Evolutionary conservation across 441 rosid species (phyloP).

Genomic region (Isatis lusitanica): DNA sequence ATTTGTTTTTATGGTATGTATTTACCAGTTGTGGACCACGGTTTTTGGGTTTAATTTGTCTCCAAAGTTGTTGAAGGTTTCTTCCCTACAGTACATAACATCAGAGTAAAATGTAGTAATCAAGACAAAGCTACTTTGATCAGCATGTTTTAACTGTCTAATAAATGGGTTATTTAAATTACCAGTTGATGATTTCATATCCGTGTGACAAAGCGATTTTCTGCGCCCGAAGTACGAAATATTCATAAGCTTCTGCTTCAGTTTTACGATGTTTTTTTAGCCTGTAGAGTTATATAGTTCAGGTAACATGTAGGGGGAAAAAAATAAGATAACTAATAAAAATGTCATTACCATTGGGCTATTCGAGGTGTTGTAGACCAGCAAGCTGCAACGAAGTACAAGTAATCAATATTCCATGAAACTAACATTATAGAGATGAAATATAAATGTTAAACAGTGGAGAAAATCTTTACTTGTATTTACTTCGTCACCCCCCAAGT

Average conservation of each 20-base stretch:
- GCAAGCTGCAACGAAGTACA: conserved; percentile 54
- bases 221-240: conserved; percentile 68
- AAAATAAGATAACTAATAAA: neutral
- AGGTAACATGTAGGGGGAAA: neutral
- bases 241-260: conserved; percentile 60
- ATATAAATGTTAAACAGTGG: neutral
- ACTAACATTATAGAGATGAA: neutral
- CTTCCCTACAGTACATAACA: conserved; percentile 54
- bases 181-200: conserved; percentile 71
- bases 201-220: conserved; percentile 63
- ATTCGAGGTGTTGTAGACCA: conserved; percentile 58
- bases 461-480: conserved; percentile 48
- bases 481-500: conserved; percentile 86
- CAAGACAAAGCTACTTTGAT: neutral
- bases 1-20: neutral
- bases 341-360: conserved; percentile 49
- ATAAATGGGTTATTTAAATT: neutral
- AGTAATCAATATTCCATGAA: conserved; percentile 5
- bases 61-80: conserved; percentile 75
- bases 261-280: conserved; percentile 43
- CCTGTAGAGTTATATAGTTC: conserved; percentile 41
- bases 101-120: neutral
- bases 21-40: conserved; percentile 75
- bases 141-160: too few species aligned
- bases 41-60: conserved; percentile 59